Conservation (phyloP, 2,329 filamentous ascomycete species). For the Trichoderma guizhouense region DNA sequence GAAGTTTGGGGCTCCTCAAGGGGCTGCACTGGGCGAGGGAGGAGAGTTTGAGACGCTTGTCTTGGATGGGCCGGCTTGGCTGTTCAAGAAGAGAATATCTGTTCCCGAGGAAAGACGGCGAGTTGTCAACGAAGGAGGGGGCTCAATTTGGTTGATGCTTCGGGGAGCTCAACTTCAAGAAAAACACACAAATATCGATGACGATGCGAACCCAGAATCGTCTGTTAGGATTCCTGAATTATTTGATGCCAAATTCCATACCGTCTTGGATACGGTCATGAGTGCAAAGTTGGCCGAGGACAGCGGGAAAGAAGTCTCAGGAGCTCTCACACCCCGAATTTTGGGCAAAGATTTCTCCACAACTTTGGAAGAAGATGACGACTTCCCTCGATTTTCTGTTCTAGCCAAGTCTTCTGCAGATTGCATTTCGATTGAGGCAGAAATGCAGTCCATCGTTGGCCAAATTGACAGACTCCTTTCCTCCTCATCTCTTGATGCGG, state of each 20-base stretch:
- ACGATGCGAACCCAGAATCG: conserved; percentile 16
- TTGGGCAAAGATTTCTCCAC: neutral
- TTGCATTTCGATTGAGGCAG: conserved; percentile 40
- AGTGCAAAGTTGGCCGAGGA: neutral
- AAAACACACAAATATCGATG: conserved; percentile 30
- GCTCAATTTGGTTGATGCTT: conserved; percentile 70
- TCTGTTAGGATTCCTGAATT: conserved; percentile 57
- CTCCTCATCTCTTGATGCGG: conserved; percentile 28
- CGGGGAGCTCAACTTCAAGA: conserved; percentile 51
- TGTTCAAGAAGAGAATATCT: conserved; percentile 71
- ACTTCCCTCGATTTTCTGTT: conserved; percentile 39
- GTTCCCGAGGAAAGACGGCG: conserved; percentile 53
- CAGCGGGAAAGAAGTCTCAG: neutral
- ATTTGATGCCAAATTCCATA: conserved; percentile 61
- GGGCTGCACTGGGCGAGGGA: conserved; percentile 82
- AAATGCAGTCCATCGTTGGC: conserved; percentile 47
- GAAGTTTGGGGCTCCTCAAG: conserved; percentile 65
- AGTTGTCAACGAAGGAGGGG: conserved; percentile 66
- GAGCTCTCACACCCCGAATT: neutral
- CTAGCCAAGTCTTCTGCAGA: conserved; percentile 26
- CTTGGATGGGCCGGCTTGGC: conserved; percentile 66
- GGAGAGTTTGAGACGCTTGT: conserved; percentile 96
- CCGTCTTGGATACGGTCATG: conserved; percentile 32
- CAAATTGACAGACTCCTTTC: conserved; percentile 43
- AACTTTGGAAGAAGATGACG: conserved; percentile 17